phyloP scores from a whole-genome alignment of 2,329 filamentous ascomycete genomes.

The Cucurbitaria berberidis region DNA sequence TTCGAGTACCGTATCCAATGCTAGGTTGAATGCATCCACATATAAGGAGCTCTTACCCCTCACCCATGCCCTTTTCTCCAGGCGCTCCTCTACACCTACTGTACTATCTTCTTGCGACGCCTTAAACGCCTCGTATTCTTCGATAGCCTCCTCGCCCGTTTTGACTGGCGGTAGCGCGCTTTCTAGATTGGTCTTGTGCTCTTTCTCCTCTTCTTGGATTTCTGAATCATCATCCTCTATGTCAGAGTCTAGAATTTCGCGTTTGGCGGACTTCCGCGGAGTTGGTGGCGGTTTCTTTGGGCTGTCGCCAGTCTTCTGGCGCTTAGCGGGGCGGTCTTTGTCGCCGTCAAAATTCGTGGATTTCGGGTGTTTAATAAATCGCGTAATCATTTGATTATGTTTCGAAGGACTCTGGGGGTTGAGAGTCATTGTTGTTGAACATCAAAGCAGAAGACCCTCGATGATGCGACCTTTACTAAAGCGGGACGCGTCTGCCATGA shows the following conservation, averaged over 20 bases:
- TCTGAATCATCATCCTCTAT: slow-evolving; percentile 48
- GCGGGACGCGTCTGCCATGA: slow-evolving; percentile 12
- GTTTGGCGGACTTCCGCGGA: slow-evolving; percentile 27
- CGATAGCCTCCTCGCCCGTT: slow-evolving; percentile 73
- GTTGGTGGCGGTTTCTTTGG: slow-evolving; percentile 27
- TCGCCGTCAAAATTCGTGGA: slow-evolving; percentile 53
- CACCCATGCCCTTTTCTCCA: slow-evolving; percentile 69
- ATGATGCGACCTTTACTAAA: slow-evolving; percentile 5
- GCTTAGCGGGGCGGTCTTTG: slow-evolving; percentile 51
- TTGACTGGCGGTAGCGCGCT: slow-evolving; percentile 70
- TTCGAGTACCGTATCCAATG: slow-evolving; percentile 84
- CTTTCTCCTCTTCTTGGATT: slow-evolving; percentile 25
- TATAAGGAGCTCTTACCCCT: slow-evolving; percentile 88
- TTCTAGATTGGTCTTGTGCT: slow-evolving; percentile 70
- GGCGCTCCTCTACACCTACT: slow-evolving; percentile 53
- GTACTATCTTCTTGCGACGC: slow-evolving; percentile 58
- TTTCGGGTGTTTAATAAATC: slow-evolving; percentile 52
- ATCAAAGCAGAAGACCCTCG: slow-evolving; percentile 8
- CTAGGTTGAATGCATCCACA: slow-evolving; percentile 94
- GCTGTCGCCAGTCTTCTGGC: slow-evolving; percentile 45
- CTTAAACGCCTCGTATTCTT: slow-evolving; percentile 76
- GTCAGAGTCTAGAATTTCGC: slow-evolving; percentile 51
- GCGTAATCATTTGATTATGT: slow-evolving; percentile 57
- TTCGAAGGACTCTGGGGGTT: slow-evolving; percentile 51
- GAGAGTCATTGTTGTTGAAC: slow-evolving; percentile 41